Conservation (phyloP, 176 grass and related monocot species). For the Pharus latifolius region DNA sequence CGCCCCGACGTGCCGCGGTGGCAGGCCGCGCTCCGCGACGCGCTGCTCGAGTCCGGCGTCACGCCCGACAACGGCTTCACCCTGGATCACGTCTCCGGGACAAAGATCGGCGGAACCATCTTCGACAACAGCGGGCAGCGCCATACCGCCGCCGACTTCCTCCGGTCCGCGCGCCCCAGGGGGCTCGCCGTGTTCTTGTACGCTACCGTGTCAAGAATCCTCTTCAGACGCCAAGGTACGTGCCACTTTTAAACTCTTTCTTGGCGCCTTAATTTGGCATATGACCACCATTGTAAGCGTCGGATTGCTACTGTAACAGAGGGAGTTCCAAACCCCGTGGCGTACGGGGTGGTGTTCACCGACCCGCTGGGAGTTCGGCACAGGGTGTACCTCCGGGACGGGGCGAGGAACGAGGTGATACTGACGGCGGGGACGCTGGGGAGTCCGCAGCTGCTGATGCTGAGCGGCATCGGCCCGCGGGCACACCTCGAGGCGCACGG, state of each 20-base stretch:
- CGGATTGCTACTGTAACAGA: neutral
- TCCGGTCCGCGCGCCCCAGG: slow-evolving; percentile 45
- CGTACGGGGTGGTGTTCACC: slow-evolving; percentile 58
- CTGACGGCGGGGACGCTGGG: slow-evolving; percentile 60
- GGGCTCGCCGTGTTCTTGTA: slow-evolving; percentile 56
- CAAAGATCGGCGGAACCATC: slow-evolving; percentile 88
- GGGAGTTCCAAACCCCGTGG: slow-evolving; percentile 33
- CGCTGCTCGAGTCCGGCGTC: slow-evolving; percentile 64
- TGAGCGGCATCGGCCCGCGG: slow-evolving; percentile 66
- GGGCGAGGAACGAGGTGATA: slow-evolving; percentile 51
- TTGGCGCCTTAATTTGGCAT: no score
- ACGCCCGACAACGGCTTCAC: slow-evolving; percentile 75
- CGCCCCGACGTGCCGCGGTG: slow-evolving; percentile 52
- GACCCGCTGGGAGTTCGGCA: slow-evolving; percentile 45
- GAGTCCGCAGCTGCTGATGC: slow-evolving; percentile 83
- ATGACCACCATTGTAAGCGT: no score
- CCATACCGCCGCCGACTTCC: slow-evolving; percentile 77
- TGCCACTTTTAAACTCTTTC: neutral
- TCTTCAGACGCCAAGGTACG: slow-evolving; percentile 53
- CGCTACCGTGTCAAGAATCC: slow-evolving; percentile 43
- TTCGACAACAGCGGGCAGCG: slow-evolving; percentile 57
- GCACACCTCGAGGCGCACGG: slow-evolving; percentile 54
- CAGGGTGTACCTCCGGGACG: slow-evolving; percentile 50
- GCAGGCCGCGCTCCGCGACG: slow-evolving; percentile 59
- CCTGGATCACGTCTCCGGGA: slow-evolving; percentile 66